phyloP scores from a whole-genome alignment of 179 eudicot species.

The Silene noctiflora region DNA sequence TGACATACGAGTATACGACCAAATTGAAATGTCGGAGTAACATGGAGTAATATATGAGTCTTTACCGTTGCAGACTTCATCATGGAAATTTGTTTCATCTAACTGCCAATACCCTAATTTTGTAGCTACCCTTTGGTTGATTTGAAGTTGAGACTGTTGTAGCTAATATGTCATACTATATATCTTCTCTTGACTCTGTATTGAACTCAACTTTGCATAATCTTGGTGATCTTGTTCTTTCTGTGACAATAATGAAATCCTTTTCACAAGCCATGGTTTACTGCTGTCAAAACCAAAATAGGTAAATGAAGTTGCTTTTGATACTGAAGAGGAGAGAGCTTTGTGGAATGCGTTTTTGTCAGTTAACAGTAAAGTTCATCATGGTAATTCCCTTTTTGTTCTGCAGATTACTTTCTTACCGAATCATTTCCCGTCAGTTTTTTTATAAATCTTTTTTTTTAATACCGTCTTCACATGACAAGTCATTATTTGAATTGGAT shows the following conservation, averaged over 20 bases:
- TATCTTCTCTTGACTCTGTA: no score
- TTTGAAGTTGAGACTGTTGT: background rate
- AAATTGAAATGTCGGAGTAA: no score
- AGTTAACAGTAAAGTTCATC: slow-evolving; percentile 56
- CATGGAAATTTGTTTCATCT: background rate
- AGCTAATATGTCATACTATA: no score
- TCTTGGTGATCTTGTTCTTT: slow-evolving; percentile 3
- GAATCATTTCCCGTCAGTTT: background rate
- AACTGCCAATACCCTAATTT: background rate
- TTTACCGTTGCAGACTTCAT: background rate
- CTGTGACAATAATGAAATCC: background rate
- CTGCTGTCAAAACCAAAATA: slow-evolving; percentile 14
- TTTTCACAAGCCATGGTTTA: slow-evolving; percentile 1
- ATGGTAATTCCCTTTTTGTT: slow-evolving; percentile 39
- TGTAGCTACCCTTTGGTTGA: background rate
- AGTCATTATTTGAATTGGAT: background rate
- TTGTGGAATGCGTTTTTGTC: slow-evolving; percentile 82
- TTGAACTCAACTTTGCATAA: background rate
- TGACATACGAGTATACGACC: no score
- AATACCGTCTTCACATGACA: background rate
- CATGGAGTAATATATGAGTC: background rate
- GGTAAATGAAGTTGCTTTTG: slow-evolving; percentile 81
- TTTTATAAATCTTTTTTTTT: no score
- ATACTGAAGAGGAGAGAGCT: slow-evolving; percentile 71
- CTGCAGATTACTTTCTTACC: background rate